These are phyloP conservation scores for Acacia crassicarpa DNA, from an alignment of 306 rosid genomes.

Conservation along the genomic window DNA sequence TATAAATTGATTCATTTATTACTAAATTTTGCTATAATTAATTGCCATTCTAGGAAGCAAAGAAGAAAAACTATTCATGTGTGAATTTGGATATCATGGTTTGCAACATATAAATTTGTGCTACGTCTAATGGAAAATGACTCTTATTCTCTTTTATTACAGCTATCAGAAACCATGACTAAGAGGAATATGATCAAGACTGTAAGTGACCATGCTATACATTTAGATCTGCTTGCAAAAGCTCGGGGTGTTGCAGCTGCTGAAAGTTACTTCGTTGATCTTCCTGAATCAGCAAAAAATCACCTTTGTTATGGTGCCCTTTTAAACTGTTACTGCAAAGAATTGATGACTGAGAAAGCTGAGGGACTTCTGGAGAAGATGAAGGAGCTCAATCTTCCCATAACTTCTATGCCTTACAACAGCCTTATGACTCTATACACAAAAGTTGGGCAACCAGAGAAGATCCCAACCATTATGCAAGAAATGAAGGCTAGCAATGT, in stretches of 20 bases:
- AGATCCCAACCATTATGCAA: constrained; percentile 63
- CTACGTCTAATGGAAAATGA: background rate
- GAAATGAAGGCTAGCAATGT: constrained; percentile 72
- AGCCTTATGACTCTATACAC: constrained; percentile 87
- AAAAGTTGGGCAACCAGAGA: constrained; percentile 59
- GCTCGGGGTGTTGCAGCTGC: constrained; percentile 69
- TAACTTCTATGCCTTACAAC: constrained; percentile 69
- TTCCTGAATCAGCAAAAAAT: constrained; percentile 76
- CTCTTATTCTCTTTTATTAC: constrained; percentile 14
- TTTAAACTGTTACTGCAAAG: constrained; percentile 94
- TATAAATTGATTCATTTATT: constrained; percentile 13
- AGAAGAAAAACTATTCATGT: background rate
- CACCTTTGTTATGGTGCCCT: constrained; percentile 85
- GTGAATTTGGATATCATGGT: background rate
- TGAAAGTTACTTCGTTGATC: constrained; percentile 69
- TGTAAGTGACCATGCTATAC: constrained; percentile 80
- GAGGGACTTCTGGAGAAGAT: constrained; percentile 84
- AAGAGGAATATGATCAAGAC: constrained; percentile 85
- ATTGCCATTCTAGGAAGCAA: background rate
- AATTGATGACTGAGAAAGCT: constrained; percentile 70
- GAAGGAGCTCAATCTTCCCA: constrained; percentile 79
- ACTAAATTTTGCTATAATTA: background rate
- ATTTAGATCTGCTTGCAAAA: constrained; percentile 84
- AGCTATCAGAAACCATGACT: constrained; percentile 81
- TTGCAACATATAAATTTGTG: background rate